phyloP scores from a whole-genome alignment of 306 rosid genomes.

The Casuarina equisetifolia region DNA sequence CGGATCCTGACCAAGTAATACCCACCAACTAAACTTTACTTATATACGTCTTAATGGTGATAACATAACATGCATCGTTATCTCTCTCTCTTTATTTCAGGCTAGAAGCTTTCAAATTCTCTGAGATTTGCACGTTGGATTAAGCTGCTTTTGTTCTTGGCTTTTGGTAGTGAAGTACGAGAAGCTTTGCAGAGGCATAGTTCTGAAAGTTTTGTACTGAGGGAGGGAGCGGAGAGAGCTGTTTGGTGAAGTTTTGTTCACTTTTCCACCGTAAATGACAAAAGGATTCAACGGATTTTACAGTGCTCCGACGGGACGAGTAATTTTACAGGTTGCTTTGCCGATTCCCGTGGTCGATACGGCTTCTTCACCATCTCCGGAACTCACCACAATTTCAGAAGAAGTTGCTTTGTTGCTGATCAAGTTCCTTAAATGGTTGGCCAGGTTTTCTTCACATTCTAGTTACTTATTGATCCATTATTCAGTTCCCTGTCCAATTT shows the following conservation, averaged over 20 bases:
- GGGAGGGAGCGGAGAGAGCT: neutral
- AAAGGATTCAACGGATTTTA: constrained; percentile 34
- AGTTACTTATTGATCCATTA: neutral
- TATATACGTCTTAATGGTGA: neutral
- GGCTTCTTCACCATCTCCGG: constrained; percentile 43
- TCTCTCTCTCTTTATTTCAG: neutral
- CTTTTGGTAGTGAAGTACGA: neutral
- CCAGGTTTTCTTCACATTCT: neutral
- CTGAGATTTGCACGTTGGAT: neutral
- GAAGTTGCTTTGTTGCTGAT: constrained; percentile 44
- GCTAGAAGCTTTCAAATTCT: neutral
- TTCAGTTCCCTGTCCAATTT: too few species aligned
- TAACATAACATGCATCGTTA: neutral
- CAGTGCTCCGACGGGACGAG: constrained; percentile 10
- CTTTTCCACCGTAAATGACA: constrained; percentile 51
- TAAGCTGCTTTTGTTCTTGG: neutral
- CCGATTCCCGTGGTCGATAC: constrained; percentile 23
- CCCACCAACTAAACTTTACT: neutral
- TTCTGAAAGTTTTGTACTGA: neutral
- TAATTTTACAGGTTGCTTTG: constrained; percentile 24
- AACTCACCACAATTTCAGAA: constrained; percentile 42
- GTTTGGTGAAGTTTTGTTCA: neutral
- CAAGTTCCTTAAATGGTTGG: constrained; percentile 71
- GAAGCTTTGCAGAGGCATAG: neutral
- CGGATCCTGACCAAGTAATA: neutral